Base-by-base conservation (phyloP, 805 yeast genomes). In the Candida ascalaphidarum region DNA sequence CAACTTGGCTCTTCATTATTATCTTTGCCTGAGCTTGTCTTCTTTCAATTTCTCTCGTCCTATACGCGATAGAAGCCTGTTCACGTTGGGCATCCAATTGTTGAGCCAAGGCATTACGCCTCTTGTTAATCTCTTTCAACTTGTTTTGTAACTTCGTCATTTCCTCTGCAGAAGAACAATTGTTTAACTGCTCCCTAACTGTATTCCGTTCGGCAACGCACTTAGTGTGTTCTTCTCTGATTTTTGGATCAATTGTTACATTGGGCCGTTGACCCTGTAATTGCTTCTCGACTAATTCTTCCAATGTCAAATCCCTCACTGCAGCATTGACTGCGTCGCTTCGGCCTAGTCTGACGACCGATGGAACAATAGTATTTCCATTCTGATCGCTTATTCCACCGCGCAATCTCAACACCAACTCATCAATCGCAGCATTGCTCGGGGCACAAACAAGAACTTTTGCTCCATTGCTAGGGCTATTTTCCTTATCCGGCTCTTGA, bases 371-470 rank as follows among this genome's bases (percentile, higher is more conserved):
- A 2, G 46, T 36, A 9, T 55, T 53, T 1, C 89, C 89, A 20
- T 57, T 50, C 13, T 77, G 57, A 38, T 71, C 65, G 23, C 54
- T 52, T 2, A 88, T 76, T 5, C 96, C 96, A 12, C 61, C 64
- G 39, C 79, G 76, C 34, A 92, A 59, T 48, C 99, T 78, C 12
- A 86, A 44, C 10, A 86, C 92, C 35, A 92, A 64, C 49, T 94
- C 98, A 56, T 92, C 99, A 3, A 92, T 96, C 10, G 99, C 99
- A 1, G 99, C 99, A 60, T 92, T 92, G 50, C 96, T 84, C 3
- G 99, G 99, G 2, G 98, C 97, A 69, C 98, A 94, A 12, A 92
- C 75, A 28, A 92, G 58, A 1, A 92, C 73, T 33, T 83, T 82
- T 20, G 72, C 48, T 24, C 23, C 45, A 11, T 42, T 46, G 8